Base-by-base conservation (phyloP, 163 green algal species). In the Trebouxia gelatinosa region DNA sequence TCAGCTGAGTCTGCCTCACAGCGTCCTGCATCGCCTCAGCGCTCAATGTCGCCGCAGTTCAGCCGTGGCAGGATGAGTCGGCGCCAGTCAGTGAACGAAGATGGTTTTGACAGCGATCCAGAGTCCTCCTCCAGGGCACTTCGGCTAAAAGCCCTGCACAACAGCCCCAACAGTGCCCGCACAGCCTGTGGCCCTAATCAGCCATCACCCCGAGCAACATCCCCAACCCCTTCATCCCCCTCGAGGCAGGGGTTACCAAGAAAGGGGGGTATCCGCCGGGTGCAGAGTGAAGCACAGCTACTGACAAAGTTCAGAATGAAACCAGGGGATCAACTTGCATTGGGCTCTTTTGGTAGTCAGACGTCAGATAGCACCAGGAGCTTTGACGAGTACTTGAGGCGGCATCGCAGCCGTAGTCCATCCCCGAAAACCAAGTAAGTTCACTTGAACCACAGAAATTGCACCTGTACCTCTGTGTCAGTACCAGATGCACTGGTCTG, bases 331-430 rank as follows among this genome's bases (percentile, higher is more conserved):
- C 31, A 7, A 34, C 31, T 64, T 17, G 31, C 31, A 37, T 26
- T 79, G 17, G 54, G 46, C 0, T 54, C 57, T 35, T 78, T 62
- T 67, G 46, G 43, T n/a, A 61, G 46, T 32, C 68, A 77, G 1
- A 61, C 46, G 9, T 62, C 68, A 32, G 68, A 62, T 40, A 43
- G 54, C n/a, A 74, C 67, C 16, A 39, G 57, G 37, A 80, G 51
- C 29, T 80, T 80, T 80, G 75, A 80, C 51, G 75, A 80, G n/a
- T 80, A 80, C 40, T 19, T 80, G 37, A 68, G 39, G 28, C 54
- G 29, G 6, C 59, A 62, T 38, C 58, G 75, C 13, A 78, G 64
- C 37, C 64, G 35, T 2, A 68, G 50, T 46, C 43, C 68, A 5
- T 76, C 68, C 26, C 68, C 43, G 7, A 61, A 59, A 40, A 61